These are phyloP conservation scores for Nothophoma quercina DNA, from an alignment of 2,329 filamentous ascomycete genomes.

Conservation along the genomic window DNA sequence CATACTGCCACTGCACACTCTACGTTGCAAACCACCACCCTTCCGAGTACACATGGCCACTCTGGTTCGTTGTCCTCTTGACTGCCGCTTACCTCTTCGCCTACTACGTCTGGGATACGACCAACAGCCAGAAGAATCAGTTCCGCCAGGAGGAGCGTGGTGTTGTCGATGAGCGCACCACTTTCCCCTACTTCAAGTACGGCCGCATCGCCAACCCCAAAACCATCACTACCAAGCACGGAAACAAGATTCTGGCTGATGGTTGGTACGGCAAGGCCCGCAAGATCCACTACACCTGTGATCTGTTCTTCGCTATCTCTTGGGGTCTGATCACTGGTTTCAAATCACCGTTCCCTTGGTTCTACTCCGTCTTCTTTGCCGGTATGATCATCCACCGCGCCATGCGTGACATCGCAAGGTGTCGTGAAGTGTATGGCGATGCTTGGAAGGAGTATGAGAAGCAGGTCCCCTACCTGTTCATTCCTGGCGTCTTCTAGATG, in stretches of 20 bases:
- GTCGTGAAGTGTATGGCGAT: conserved; percentile 79
- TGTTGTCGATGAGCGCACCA: conserved; percentile 70
- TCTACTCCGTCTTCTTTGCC: conserved; percentile 83
- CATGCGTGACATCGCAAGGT: conserved; percentile 76
- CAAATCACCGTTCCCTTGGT: conserved; percentile 84
- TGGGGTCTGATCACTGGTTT: conserved; percentile 88
- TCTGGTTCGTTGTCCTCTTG: conserved; percentile 68
- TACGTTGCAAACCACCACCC: conserved; percentile 87
- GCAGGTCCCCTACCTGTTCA: conserved; percentile 83
- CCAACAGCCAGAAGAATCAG: conserved; percentile 92
- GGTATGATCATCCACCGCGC: conserved; percentile 83
- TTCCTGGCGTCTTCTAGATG: conserved; percentile 59
- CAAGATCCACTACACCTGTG: conserved; percentile 83
- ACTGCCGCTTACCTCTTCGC: conserved; percentile 78
- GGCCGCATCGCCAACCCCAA: conserved; percentile 82
- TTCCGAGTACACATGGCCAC: conserved; percentile 78
- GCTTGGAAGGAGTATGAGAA: conserved; percentile 83
- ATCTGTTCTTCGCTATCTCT: conserved; percentile 76
- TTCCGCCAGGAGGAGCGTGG: conserved; percentile 84
- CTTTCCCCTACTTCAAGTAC: conserved; percentile 92
- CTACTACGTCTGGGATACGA: conserved; percentile 93
- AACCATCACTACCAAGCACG: conserved; percentile 74
- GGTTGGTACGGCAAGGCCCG: conserved; percentile 80
- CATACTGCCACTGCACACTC: conserved; percentile 92
- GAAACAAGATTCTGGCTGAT: conserved; percentile 80